Evolutionary conservation across 2,329 filamentous ascomycete genomes (phyloP), one percentile per base, ranked within the genome.

Genomic region (Sporothrix pseudoabietina): DNA sequence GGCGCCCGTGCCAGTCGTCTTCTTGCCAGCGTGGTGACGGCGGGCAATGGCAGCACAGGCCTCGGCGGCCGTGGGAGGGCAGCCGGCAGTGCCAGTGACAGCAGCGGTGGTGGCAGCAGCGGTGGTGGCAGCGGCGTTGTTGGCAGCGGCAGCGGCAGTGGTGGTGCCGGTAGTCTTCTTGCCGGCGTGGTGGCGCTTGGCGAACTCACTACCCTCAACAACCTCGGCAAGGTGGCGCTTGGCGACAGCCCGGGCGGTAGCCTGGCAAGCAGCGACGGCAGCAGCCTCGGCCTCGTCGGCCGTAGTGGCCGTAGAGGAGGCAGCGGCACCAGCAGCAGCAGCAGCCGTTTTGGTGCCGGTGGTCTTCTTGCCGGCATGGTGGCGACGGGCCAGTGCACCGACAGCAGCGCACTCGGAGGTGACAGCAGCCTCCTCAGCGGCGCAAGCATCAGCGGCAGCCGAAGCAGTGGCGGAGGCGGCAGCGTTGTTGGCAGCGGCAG

Each of bases 351-450:
- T 55, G 22, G 22, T 47, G 39, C n/a, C 22, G 9, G 10, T 68
- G 65, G 68, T 70, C 55, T 71, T 71, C 55, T 71, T 71, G 41
- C 69, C 69, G 9, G 70, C 70, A 5, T 71, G 57, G 44, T 71
- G 55, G 22, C 68, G 68, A 16, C 41, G 39, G 39, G 63, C 63
- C n/a, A 68, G n/a, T 4, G 68, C 44, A 19, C 16, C 49, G 12
- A 22, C 30, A 14, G 32, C 30, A 4, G 26, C 68, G 32, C 57
- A 59, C 5, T 30, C 55, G 8, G 57, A 44, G 14, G 70, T 26
- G 16, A 63, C 70, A 19, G 26, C 16, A 55, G 52, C 22, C 52
- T 22, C 30, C 52, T 55, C 52, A 44, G 19, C 55, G 7, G 70
- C 39, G 14, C 35, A 41, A 30, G 71, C 71, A 4, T 65, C 52